These are phyloP conservation scores for Phascolomyces articulosus DNA, from an alignment of 371 early-diverging fungal genomes.

Conservation along the genomic window DNA sequence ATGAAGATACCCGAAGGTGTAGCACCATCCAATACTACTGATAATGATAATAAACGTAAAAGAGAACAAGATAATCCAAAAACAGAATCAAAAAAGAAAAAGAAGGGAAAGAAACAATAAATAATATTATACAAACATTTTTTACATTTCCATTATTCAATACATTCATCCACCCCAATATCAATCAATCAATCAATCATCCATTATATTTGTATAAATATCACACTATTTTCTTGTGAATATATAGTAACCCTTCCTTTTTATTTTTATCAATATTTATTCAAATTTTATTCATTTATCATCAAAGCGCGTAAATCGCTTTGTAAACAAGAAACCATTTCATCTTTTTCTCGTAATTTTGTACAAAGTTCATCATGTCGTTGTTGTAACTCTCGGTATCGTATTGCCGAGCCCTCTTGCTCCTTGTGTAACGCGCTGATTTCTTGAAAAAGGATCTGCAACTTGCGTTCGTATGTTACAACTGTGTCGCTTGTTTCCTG, in stretches of 20 bases:
- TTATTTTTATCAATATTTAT: too few relatives aligned
- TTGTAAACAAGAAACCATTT: conserved; percentile 7
- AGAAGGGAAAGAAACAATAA: conserved; percentile 8
- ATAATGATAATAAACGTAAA: conserved; percentile 24
- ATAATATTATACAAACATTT: neutral
- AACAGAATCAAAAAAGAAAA: conserved; percentile 21
- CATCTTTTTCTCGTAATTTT: neutral
- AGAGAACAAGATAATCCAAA: conserved; percentile 6
- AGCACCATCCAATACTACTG: conserved; percentile 23
- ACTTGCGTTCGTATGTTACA: conserved; percentile 6
- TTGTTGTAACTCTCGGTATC: neutral
- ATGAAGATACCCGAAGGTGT: conserved; percentile 24
- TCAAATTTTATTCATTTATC: too few relatives aligned
- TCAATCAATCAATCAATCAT: too few relatives aligned
- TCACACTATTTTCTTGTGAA: too few relatives aligned
- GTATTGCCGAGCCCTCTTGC: neutral
- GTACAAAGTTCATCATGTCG: neutral
- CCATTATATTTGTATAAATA: too few relatives aligned
- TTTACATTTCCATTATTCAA: too few relatives aligned
- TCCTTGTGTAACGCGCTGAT: neutral
- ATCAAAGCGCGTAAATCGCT: neutral
- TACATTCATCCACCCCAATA: too few relatives aligned
- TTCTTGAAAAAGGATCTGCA: conserved; percentile 11
- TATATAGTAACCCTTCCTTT: too few relatives aligned
- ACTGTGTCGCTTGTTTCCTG: too few relatives aligned